Evolutionary conservation across 352 stramenopile species (phyloP), one percentile per base, ranked within the genome.

Genomic region (Phytophthora capsici): DNA sequence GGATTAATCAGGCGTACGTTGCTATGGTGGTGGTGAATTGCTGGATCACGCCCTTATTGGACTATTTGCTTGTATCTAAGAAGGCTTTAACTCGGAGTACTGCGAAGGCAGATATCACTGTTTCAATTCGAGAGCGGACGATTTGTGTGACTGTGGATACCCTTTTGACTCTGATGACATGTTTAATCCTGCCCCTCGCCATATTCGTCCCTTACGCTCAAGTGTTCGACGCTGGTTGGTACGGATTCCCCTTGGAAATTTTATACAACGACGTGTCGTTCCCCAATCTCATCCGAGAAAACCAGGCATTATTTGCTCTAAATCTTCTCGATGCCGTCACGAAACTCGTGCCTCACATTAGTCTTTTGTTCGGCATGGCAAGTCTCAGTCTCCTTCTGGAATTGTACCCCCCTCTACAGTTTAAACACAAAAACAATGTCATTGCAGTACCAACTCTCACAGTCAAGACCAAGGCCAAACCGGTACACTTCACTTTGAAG

Each of bases 241-340:
- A 62, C 25, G 62, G 63, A 8, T 86, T 89, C 36, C 52, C 71
- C 14, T 47, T 71, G 28, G 28, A 60, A 20, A 50, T 78, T n/a
- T 47, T 86, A 0, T 88, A 86, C 49, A 64, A 68, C 20, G 79
- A 86, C 26, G 56, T 77, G 32, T 64, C 56, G 34, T 86, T 86
- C 26, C 66, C 56, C 1, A 86, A 80, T 40, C 63, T 86, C 23
- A 63, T 86, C 6, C 59, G 69, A 25, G 75, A 89, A 44, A 77
- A 79, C 61, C 73, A 75, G 37, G 60, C 69, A 37, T 40, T 86
- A 4, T 75, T 84, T 41, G 77, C 66, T 0, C 63, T 69, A 2
- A 71, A 46, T 9, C 48, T 65, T 20, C 60, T 66, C n/a, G 71
- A 72, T 34, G 66, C 66, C 8, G 43, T 73, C 2, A 79, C 51